A percentile compares a stretch with the other conserved stretches of the same genome.
Conservation (phyloP, 192 early-diverging fungal species). For the Chytriomyces hyalinus region DNA sequence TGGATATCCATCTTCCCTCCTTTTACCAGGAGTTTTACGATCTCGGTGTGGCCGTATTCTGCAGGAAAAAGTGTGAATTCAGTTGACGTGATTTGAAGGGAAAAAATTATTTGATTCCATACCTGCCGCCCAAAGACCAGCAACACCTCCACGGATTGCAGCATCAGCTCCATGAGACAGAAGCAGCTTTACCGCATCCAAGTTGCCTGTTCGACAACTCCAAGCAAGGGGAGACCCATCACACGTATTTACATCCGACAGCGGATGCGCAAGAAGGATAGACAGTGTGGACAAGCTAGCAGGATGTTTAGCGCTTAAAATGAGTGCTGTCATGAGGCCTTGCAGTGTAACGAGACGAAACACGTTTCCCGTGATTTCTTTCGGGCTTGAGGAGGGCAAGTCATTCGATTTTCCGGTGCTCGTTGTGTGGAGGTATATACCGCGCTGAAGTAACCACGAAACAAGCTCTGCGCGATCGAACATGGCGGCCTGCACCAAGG, state of each 20-base stretch:
- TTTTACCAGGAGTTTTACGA: constrained; percentile 9
- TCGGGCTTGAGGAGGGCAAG: neutral
- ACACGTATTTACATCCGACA: constrained; percentile 16
- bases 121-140: constrained; percentile 24
- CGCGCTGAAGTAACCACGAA: constrained; percentile 12
- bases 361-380: neutral
- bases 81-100: neutral
- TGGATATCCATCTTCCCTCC: constrained; percentile 28
- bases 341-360: constrained; percentile 14
- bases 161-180: constrained; percentile 18
- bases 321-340: constrained; percentile 22
- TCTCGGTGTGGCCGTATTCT: constrained; percentile 24
- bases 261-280: constrained; percentile 16
- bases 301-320: constrained; percentile 22
- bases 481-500: constrained; percentile 21
- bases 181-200: constrained; percentile 18
- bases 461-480: constrained; percentile 29
- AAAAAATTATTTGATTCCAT: no score
- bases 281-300: constrained; percentile 5
- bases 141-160: neutral
- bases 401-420: neutral
- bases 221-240: constrained; percentile 26
- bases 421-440: neutral
- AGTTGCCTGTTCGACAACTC: constrained; percentile 13
- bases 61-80: neutral